These are phyloP conservation scores for Colletotrichum nymphaeae DNA, from an alignment of 2,329 filamentous ascomycete genomes.

Conservation along the genomic window DNA sequence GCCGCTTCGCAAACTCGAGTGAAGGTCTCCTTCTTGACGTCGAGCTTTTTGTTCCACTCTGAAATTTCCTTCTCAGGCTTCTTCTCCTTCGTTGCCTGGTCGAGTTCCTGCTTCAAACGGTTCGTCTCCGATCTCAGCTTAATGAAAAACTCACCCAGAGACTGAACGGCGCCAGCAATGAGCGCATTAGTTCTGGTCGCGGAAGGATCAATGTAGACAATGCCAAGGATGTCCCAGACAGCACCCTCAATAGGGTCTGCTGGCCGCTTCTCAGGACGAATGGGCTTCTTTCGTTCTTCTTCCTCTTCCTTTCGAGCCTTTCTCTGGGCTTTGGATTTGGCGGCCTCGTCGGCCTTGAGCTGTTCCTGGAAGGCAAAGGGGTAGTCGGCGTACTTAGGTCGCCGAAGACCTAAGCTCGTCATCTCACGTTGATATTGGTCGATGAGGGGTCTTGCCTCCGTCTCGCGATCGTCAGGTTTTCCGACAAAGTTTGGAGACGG, in stretches of 20 bases:
- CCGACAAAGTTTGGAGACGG: slow-evolving; percentile 52
- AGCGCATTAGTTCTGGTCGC: slow-evolving; percentile 50
- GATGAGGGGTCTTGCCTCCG: slow-evolving; percentile 52
- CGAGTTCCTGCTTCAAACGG: slow-evolving; percentile 56
- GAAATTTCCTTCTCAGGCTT: slow-evolving; percentile 48
- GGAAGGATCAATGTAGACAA: slow-evolving; percentile 58
- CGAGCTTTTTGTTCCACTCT: slow-evolving; percentile 53
- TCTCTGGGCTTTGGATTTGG: slow-evolving; percentile 58
- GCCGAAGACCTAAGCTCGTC: slow-evolving; percentile 53
- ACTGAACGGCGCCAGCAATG: slow-evolving; percentile 61
- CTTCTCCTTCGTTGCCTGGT: slow-evolving; percentile 56
- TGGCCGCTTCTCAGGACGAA: slow-evolving; percentile 57
- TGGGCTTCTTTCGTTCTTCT: slow-evolving; percentile 53
- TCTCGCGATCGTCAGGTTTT: slow-evolving; percentile 52
- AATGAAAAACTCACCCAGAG: slow-evolving; percentile 62
- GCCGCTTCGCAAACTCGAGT: slow-evolving; percentile 64
- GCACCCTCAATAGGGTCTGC: slow-evolving; percentile 58
- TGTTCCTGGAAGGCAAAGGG: slow-evolving; percentile 56
- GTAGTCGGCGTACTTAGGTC: slow-evolving; percentile 60
- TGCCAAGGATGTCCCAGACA: slow-evolving; percentile 64
- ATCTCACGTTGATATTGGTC: slow-evolving; percentile 56
- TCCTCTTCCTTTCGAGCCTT: slow-evolving; percentile 56
- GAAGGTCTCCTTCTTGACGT: slow-evolving; percentile 60
- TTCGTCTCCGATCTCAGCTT: slow-evolving; percentile 60
- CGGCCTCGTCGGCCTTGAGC: slow-evolving; percentile 57